Base-by-base conservation (phyloP, 2,329 filamentous ascomycete genomes). In the Ramichloridium luteum region DNA sequence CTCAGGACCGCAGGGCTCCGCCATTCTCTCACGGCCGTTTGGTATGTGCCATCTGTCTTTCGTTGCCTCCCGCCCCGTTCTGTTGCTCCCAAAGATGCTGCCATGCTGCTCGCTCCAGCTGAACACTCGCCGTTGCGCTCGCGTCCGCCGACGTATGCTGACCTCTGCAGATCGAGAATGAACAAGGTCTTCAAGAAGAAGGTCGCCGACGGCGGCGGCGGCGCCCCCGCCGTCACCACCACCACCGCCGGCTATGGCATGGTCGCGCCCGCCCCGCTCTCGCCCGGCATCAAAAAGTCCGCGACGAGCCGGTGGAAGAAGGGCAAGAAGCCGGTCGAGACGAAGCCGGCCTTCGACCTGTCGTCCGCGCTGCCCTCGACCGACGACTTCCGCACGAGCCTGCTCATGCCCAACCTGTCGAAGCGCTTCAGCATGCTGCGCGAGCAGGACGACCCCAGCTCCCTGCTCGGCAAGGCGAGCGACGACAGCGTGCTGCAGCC, bases 371-470 rank as follows among this genome's bases (percentile, higher is more conserved):
- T 98, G 2, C 90, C 90, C 1, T 68, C 85, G 0, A 77, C 65
- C 28, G 84, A 96, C 57, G 79, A 96, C 51, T 96, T 98, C 57
- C 75, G 90, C 35, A 98, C 90, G 3, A 96, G 90, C 64, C 63
- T 98, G 36, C 67, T 98, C 40, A 93, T 98, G 88, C 86, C 84
- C 1, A 88, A 86, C 25, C 68, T 98, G 4, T 96, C 88, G 0
- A 84, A 86, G 9, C 77, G 90, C 5, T 98, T 98, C 56, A 96
- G 88, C 46, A 96, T 96, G 88, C 64, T 96, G 17, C 70, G 84
- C 48, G 88, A 94, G 57, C 88, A 94, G 55, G 86, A 94, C 54
- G 85, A 94, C 49, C 88, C 88, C 1, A 78, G 66, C 40, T 88
- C 84, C 2, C 80, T 85, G 54, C 70, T 94, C 17, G 88, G 88